These are phyloP conservation scores for Letharia lupina DNA, from an alignment of 495 filamentous ascomycete species.

Conservation along the genomic window DNA sequence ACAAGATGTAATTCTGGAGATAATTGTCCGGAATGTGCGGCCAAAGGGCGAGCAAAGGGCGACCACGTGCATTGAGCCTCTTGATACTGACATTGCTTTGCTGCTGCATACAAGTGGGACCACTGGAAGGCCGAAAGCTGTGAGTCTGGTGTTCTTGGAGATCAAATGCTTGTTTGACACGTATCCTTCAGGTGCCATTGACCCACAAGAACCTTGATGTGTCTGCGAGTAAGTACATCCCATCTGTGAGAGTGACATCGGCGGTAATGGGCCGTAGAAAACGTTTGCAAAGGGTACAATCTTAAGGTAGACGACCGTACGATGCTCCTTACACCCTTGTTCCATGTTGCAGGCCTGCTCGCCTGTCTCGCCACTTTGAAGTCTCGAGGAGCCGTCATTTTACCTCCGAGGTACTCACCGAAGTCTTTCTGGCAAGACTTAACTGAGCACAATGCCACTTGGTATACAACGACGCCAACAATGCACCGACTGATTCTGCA, in stretches of 20 bases:
- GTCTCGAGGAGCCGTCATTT: neutral
- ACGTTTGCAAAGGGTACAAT: conserved; percentile 62
- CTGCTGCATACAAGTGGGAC: conserved; percentile 69
- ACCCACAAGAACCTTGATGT: conserved; percentile 58
- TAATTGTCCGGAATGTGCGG: conserved; percentile 45
- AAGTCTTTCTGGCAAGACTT: neutral
- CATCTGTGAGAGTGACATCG: conserved; percentile 31
- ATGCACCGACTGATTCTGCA: neutral
- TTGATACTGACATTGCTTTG: conserved; percentile 47
- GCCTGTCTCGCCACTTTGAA: conserved; percentile 28
- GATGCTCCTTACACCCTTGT: conserved; percentile 66
- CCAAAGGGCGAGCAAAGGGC: neutral
- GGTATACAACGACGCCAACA: neutral
- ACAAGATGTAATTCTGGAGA: conserved; percentile 55
- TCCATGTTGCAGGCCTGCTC: conserved; percentile 49
- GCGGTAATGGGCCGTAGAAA: conserved; percentile 34
- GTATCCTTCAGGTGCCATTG: conserved; percentile 38
- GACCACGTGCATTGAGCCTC: neutral
- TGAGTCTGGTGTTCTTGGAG: conserved; percentile 20
- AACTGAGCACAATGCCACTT: neutral
- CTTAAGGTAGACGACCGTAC: conserved; percentile 59
- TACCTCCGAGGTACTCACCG: neutral
- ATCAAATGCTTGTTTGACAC: neutral
- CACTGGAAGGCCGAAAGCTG: conserved; percentile 69
- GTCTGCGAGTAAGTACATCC: neutral